phyloP scores from a whole-genome alignment of 495 filamentous ascomycete genomes.

The Xylaria longipes region DNA sequence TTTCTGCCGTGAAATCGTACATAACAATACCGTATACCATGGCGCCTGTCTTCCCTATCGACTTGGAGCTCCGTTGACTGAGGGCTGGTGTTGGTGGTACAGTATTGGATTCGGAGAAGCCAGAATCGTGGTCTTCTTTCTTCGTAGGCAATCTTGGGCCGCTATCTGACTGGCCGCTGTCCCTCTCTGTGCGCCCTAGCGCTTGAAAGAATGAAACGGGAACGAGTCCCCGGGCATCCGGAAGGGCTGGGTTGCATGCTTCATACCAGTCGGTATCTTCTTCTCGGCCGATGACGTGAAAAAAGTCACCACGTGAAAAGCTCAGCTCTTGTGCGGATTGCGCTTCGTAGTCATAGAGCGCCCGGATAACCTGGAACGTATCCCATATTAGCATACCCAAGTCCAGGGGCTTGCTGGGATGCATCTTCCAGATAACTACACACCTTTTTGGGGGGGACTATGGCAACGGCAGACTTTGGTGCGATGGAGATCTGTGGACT shows the following conservation, averaged over 20 bases:
- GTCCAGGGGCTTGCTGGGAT: background rate
- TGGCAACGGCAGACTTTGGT: conserved; percentile 92
- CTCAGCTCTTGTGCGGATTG: conserved; percentile 79
- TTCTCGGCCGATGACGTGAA: conserved; percentile 97
- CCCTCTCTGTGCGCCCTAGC: conserved; percentile 86
- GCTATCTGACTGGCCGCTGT: conserved; percentile 78
- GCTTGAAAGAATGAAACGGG: conserved; percentile 92
- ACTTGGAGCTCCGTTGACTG: conserved; percentile 58
- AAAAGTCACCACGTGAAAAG: conserved; percentile 95
- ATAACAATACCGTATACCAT: conserved; percentile 97
- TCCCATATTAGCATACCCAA: conserved; percentile 4
- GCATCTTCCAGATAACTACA: conserved; percentile 37
- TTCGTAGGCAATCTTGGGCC: conserved; percentile 62
- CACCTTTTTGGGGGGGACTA: conserved; percentile 96
- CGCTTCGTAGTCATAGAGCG: conserved; percentile 90
- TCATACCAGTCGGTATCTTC: conserved; percentile 97
- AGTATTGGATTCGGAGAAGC: conserved; percentile 55
- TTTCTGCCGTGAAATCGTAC: conserved; percentile 96
- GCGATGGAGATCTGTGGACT: conserved; percentile 86
- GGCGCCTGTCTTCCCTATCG: conserved; percentile 70
- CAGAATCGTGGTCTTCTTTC: conserved; percentile 45
- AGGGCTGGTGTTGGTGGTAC: conserved; percentile 49
- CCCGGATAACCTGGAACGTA: conserved; percentile 82
- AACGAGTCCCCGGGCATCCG: conserved; percentile 87
- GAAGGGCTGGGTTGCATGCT: conserved; percentile 93